phyloP scores from a whole-genome alignment of 768 basidiomycete genomes.

The Boletus pseudopeckii region DNA sequence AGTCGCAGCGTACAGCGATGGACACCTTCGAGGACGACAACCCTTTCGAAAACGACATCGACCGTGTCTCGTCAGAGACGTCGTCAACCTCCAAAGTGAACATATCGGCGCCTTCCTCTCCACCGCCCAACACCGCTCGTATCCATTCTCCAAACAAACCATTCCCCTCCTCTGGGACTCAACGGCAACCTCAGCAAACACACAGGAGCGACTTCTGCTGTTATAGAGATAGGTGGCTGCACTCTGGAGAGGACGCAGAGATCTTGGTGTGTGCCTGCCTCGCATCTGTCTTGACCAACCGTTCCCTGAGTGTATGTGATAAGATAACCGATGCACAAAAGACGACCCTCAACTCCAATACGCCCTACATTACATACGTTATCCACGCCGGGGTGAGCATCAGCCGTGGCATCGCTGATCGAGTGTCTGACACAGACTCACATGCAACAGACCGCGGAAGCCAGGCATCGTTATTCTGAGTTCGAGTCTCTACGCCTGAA shows the following conservation, averaged over 20 bases:
- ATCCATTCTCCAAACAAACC: conserved; percentile 47
- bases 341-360: conserved; percentile 82
- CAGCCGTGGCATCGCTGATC: conserved; percentile 1
- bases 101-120: conserved; percentile 55
- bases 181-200: conserved; percentile 48
- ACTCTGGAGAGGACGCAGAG: conserved; percentile 80
- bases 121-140: conserved; percentile 41
- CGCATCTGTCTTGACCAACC: neutral
- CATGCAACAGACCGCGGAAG: conserved; percentile 62
- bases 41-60: conserved; percentile 52
- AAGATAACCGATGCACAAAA: conserved; percentile 96
- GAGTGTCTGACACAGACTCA: conserved; percentile 8
- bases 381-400: conserved; percentile 77
- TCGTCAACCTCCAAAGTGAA: conserved; percentile 37
- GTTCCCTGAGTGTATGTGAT: conserved; percentile 13
- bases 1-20: conserved; percentile 14
- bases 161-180: conserved; percentile 54
- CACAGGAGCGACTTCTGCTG: conserved; percentile 80
- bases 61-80: conserved; percentile 34
- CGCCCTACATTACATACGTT: conserved; percentile 93
- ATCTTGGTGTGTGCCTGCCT: conserved; percentile 54
- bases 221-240: conserved; percentile 67
- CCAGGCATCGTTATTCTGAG: conserved; percentile 92
- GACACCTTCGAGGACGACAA: conserved; percentile 61
- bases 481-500: conserved; percentile 89